Evolutionary conservation across 768 basidiomycete genomes (phyloP), one percentile per base, ranked within the genome.

Genomic region (Pleurotus salmoneostramineus): DNA sequence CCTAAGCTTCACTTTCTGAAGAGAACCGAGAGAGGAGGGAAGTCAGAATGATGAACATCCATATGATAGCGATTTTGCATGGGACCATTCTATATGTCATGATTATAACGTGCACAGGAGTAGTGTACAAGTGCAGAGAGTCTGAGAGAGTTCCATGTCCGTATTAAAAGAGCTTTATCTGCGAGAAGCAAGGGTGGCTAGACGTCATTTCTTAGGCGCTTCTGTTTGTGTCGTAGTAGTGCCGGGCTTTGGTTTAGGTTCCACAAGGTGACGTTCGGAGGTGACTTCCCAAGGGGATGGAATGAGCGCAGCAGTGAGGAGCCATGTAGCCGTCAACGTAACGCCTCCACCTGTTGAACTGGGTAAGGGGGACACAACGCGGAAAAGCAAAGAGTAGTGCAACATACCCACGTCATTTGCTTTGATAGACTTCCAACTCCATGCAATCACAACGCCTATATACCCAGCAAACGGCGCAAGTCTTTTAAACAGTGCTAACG

Each of bases 291-390:
- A 89, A 2, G 87, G 77, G 62, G 87, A 83, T 4, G 91, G 90
- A 34, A 93, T 77, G 54, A 93, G 73, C 4, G 88, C 83, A 32
- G 92, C 80, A 14, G 91, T 89, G 15, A 92, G 72, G 45, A 93
- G 69, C 91, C 91, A 93, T 11, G 91, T 90, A 34, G 91, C 91
- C 6, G 85, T 88, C 60, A 93, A 69, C 48, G 88, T 84, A n/a
- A 93, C 87, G 1, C 91, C 91, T 61, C 88, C 75, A 0, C 90
- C 90, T 89, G 21, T 59, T 34, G 47, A 46, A 57, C 11, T 49
- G 36, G 40, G 10, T 7, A 15, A 31, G 5, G 58, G 51, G 31
- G 17, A 58, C 44, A 63, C 5, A 56, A 58, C 37, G 15, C 50
- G 62, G 32, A 63, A 62, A 55, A 58, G 36, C 47, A 37, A 11